Conservation (phyloP, 2,329 filamentous ascomycete species). For the Talaromyces atroroseus region DNA sequence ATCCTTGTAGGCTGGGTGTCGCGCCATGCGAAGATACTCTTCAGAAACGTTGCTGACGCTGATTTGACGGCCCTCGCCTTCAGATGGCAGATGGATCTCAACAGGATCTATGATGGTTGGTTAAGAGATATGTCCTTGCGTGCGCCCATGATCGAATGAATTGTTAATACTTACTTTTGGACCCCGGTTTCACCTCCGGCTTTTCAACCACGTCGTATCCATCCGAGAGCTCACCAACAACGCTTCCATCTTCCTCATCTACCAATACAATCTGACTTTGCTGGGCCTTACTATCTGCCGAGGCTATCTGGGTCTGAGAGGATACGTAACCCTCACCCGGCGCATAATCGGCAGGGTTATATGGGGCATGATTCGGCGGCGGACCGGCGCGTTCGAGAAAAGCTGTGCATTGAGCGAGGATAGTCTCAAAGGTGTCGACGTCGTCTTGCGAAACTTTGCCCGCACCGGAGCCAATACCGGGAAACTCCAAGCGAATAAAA, state of each 20-base stretch:
- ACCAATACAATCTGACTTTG: conserved; percentile 83
- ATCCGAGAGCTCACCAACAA: conserved; percentile 84
- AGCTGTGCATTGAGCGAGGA: conserved; percentile 93
- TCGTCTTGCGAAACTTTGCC: conserved; percentile 74
- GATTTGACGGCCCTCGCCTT: conserved; percentile 44
- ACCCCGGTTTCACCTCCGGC: conserved; percentile 70
- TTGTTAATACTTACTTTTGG: conserved; percentile 63
- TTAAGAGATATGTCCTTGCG: neutral
- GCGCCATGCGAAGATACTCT: conserved; percentile 65
- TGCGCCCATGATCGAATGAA: neutral
- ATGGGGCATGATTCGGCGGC: conserved; percentile 46
- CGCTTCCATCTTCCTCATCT: conserved; percentile 92
- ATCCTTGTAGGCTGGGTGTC: conserved; percentile 87
- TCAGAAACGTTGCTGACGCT: conserved; percentile 45
- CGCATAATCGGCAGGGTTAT: conserved; percentile 76
- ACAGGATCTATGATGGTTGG: conserved; percentile 37
- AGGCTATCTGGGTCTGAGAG: conserved; percentile 14
- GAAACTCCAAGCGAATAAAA: conserved; percentile 92
- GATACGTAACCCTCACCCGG: conserved; percentile 72
- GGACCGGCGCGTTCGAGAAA: conserved; percentile 81
- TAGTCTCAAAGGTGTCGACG: conserved; percentile 93
- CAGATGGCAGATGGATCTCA: conserved; percentile 42
- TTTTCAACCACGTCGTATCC: conserved; percentile 77
- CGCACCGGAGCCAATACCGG: conserved; percentile 60
- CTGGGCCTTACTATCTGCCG: conserved; percentile 5